These are phyloP conservation scores for Cadophora gregata DNA, from an alignment of 2,329 filamentous ascomycete genomes.

Conservation along the genomic window DNA sequence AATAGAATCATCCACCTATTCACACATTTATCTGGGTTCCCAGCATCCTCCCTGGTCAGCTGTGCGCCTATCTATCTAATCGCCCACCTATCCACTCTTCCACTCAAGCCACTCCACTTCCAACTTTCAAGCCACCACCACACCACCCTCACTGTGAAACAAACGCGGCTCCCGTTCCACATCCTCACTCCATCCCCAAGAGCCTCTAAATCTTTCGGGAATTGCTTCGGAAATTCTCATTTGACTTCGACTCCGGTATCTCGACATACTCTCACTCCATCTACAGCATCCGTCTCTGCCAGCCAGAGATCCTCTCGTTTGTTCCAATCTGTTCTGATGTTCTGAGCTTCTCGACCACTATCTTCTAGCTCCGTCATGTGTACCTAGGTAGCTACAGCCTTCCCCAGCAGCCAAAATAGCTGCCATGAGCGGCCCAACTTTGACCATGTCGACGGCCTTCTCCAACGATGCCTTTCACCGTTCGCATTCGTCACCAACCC, in stretches of 20 bases:
- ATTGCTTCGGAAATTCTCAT: conserved; percentile 13
- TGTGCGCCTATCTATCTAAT: conserved; percentile 15
- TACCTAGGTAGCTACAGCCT: conserved; percentile 33
- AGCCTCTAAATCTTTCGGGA: conserved; percentile 13
- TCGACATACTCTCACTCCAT: conserved; percentile 21
- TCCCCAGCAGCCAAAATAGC: conserved; percentile 32
- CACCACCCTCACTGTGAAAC: conserved; percentile 24
- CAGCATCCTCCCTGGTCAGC: background rate
- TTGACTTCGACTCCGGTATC: background rate
- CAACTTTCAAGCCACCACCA: conserved; percentile 17
- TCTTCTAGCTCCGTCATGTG: conserved; percentile 34
- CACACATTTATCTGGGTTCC: background rate
- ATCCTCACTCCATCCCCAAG: conserved; percentile 17
- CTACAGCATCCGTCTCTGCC: conserved; percentile 16
- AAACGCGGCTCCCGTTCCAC: conserved; percentile 22
- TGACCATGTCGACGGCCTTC: conserved; percentile 42
- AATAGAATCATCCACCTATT: background rate
- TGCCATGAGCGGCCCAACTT: conserved; percentile 41
- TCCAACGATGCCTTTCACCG: conserved; percentile 42
- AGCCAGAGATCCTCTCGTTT: conserved; percentile 35
- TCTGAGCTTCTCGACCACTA: conserved; percentile 3
- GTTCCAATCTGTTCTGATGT: conserved; percentile 28
- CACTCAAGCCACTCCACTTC: conserved; percentile 11
- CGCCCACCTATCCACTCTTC: background rate
- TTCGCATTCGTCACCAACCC: conserved; percentile 44